A percentile compares a stretch with the other conserved stretches of the same genome.
These are phyloP conservation scores for Daldinia sp. DNA, from an alignment of 2,329 filamentous ascomycete genomes.

Conservation along the genomic window DNA sequence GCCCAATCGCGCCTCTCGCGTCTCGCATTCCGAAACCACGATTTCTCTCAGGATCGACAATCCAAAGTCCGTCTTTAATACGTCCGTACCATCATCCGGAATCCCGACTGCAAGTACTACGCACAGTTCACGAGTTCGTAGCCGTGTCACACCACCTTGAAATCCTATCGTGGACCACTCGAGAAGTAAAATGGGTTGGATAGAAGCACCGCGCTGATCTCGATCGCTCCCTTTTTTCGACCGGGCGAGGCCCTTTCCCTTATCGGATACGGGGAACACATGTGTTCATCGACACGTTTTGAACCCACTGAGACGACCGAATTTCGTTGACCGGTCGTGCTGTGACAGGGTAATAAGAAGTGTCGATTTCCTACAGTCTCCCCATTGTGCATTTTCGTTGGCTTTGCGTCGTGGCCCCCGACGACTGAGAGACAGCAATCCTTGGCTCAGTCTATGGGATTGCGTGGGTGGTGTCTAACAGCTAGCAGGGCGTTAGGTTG, in stretches of 20 bases:
- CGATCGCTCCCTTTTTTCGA: not conserved
- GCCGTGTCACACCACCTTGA: slow-evolving; percentile 24
- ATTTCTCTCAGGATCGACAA: slow-evolving; percentile 22
- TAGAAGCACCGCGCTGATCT: not conserved
- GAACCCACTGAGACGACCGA: not conserved
- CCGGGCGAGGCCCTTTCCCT: not conserved
- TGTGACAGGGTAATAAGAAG: not conserved
- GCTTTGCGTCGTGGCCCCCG: slow-evolving; percentile 30
- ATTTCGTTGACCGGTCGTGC: slow-evolving; percentile 16
- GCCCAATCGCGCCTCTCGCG: slow-evolving; percentile 28
- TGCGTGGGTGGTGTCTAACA: slow-evolving; percentile 20
- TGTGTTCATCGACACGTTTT: slow-evolving; percentile 7
- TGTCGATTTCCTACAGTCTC: slow-evolving; percentile 14
- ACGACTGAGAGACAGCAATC: slow-evolving; percentile 15
- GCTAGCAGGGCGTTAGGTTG: slow-evolving; percentile 11
- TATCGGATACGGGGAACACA: slow-evolving; percentile 20
- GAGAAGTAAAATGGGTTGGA: not conserved
- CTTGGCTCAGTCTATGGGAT: slow-evolving; percentile 22
- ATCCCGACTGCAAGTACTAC: slow-evolving; percentile 13
- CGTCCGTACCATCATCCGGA: slow-evolving; percentile 10
- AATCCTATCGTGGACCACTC: slow-evolving; percentile 6
- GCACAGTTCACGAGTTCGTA: slow-evolving; percentile 32
- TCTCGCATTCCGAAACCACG: slow-evolving; percentile 11
- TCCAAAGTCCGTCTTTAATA: slow-evolving; percentile 11
- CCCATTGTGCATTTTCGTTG: slow-evolving; percentile 36